Conservation (phyloP, 441 rosid species). For the Iberis amara region DNA sequence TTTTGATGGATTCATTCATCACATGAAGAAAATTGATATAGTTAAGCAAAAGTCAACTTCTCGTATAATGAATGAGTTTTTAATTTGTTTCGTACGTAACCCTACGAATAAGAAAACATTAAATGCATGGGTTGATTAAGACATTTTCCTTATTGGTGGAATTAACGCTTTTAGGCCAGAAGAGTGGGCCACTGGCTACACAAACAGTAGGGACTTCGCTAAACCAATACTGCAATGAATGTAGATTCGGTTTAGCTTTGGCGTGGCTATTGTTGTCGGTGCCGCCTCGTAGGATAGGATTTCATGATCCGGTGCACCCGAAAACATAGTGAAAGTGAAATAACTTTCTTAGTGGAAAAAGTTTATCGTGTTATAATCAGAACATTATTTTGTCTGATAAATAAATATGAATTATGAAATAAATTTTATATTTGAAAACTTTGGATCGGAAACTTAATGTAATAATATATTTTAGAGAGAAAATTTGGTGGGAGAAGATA, state of each 20-base stretch:
- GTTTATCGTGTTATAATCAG: background rate
- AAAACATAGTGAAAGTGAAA: background rate
- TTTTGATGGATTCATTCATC: too few relatives aligned
- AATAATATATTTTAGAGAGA: too few relatives aligned
- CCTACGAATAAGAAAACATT: background rate
- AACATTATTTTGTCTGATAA: too few relatives aligned
- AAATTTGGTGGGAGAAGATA: too few relatives aligned
- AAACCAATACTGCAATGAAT: background rate
- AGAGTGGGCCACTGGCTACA: background rate
- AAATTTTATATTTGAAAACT: too few relatives aligned
- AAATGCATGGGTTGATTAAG: background rate
- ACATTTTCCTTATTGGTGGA: background rate
- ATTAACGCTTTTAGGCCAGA: background rate
- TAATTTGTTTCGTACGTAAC: too few relatives aligned
- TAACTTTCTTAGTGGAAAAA: too few relatives aligned
- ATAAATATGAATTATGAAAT: too few relatives aligned
- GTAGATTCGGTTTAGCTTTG: background rate
- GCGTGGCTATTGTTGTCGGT: background rate
- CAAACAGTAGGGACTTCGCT: background rate
- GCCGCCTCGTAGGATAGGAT: background rate
- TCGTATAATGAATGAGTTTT: too few relatives aligned
- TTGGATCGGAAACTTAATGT: too few relatives aligned
- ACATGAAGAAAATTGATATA: too few relatives aligned
- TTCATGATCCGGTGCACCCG: background rate
- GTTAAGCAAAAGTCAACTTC: too few relatives aligned